Evolutionary conservation across 768 basidiomycete genomes (phyloP), one percentile per base, ranked within the genome.

Genomic region (Suillus alpinus): DNA sequence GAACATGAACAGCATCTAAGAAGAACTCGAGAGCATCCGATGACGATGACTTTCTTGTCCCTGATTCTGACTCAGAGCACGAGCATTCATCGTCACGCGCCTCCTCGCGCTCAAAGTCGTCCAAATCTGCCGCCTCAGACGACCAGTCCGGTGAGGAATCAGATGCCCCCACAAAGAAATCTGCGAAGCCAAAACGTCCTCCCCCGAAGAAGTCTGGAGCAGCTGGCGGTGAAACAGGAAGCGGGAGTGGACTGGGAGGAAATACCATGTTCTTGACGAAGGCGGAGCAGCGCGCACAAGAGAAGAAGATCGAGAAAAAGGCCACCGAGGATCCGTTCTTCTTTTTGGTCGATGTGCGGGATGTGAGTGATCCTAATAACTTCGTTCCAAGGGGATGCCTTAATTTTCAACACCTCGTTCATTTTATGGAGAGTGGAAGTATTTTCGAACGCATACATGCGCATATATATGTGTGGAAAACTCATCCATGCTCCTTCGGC

Each of bases 301-400:
- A 85, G 40, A 89, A 87, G 71, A 96, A 94, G 71, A 85, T 86
- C 14, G 87, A 89, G 59, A 95, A 96, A 78, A 88, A 92, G 70
- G 80, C 86, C 2, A 75, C 83, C 7, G 94, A 98, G 60, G 81
- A 85, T 61, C 85, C 91, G 1, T 97, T 87, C 71, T 68, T 79
- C 37, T 96, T 95, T 77, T 77, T 96, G 58, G 67, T 74, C 16
- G 85, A 94, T 65, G 73, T 86, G 16, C 83, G 75, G 73, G 95
- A 96, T 77, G 91, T 89, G 66, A 56, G 83, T 75, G 10, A 29
- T 55, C 26, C 23, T 1, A 18, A 18, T 12, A 4, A 41, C 41
- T 16, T 60, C 1, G 0, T 10, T 3, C 1, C 2, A 20, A 3
- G 13, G 1, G 9, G 26, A 52, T 26, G n/a, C 47, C n/a, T 64